Conservation (phyloP, 164 flowering plant genomes). For the Vitis labrusca region DNA sequence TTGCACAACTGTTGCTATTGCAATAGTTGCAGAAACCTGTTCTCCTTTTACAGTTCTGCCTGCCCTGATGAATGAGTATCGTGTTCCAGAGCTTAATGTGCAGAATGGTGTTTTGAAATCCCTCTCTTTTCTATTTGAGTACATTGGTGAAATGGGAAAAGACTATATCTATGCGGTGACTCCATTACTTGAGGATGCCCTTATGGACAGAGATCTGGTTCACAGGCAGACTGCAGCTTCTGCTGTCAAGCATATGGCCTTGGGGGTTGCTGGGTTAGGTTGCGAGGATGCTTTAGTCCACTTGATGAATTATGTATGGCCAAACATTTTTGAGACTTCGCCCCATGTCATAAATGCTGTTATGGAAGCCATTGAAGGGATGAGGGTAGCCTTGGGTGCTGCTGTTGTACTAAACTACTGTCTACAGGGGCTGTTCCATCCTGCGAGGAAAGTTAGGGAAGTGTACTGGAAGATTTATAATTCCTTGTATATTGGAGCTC, state of each 20-base stretch:
- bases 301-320: slow-evolving; percentile 87
- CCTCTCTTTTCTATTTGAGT: slow-evolving; percentile 89
- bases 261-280: slow-evolving; percentile 94
- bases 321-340: slow-evolving; percentile 97
- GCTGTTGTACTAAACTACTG: slow-evolving; percentile 90
- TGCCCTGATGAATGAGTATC: slow-evolving; percentile 96
- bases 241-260: slow-evolving; percentile 97
- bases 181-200: slow-evolving; percentile 96
- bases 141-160: slow-evolving; percentile 99
- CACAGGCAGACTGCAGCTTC: slow-evolving; percentile 99
- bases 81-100: slow-evolving; percentile 97
- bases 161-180: slow-evolving; percentile 98
- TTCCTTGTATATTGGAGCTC: slow-evolving; percentile 88
- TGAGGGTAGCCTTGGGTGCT: slow-evolving; percentile 96
- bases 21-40: slow-evolving; percentile 97
- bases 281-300: slow-evolving; percentile 95
- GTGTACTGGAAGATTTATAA: slow-evolving; percentile 98
- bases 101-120: slow-evolving; percentile 97
- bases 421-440: slow-evolving; percentile 91
- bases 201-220: slow-evolving; percentile 96
- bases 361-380: slow-evolving; percentile 98
- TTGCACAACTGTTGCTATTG: slow-evolving; percentile 97
- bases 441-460: slow-evolving; percentile 94
- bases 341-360: slow-evolving; percentile 98
- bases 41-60: slow-evolving; percentile 97